Base-by-base conservation (phyloP, 2,329 filamentous ascomycete genomes). In the Xylariaceae sp. region DNA sequence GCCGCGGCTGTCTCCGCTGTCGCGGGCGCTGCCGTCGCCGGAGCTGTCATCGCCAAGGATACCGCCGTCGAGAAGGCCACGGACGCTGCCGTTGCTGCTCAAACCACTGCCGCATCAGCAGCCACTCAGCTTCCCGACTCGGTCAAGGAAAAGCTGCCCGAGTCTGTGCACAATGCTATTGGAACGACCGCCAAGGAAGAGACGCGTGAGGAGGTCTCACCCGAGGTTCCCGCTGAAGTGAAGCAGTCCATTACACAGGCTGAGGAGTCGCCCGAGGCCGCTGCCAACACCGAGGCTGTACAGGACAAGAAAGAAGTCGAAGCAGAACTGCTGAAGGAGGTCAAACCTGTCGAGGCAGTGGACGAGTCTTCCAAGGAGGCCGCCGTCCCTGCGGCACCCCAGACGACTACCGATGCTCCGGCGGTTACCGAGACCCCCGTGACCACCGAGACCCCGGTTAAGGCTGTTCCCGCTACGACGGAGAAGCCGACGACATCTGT, bases 231-330 rank as follows among this genome's bases (percentile, higher is more conserved):
- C 48, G 65, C 67, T 22, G 74, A 80, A 58, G 82, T 85, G 16
- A 80, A 80, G 69, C 74, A 82, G 60, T 83, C 81, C 7, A 79
- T 84, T 44, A 66, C 71, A 38, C 75, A 80, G 63, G 79, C 87
- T 18, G 80, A 82, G 49, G 69, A 78, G 63, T 76, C 75, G 55
- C 86, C 89, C 9, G 90, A 94, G 71, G 89, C 89, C 33, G 82
- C 87, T 34, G 80, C 81, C 50, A 87, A 84, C 69, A 75, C 82
- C 1, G 77, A 78, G 50, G 87, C 85, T 16, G 88, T 94, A 6
- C 73, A 80, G 56, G 88, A 92, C 62, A 94, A 94, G 81, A 83
- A 82, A 68, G 78, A 76, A 10, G 78, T 91, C 5, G 90, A 95
- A 74, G 70, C 81, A 22, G 87, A 96, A 72, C 76, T 95, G 9